Percentiles rank a stretch among this genome's conserved stretches.
phyloP scores from a whole-genome alignment of 2,329 filamentous ascomycete species.

The Zymoseptoria passerinii region DNA sequence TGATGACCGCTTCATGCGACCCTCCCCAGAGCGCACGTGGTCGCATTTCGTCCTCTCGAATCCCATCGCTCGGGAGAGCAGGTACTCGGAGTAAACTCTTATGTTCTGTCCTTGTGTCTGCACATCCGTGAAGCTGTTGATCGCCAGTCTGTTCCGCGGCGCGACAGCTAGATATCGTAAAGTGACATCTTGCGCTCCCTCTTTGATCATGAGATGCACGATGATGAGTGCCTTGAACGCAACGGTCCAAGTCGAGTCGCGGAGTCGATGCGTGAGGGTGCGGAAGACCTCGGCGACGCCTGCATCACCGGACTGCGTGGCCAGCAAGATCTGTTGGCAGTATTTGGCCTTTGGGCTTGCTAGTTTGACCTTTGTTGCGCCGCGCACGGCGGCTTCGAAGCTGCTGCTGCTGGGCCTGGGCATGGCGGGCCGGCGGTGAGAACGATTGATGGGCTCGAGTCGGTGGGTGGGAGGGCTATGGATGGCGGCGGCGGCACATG shows the following conservation, averaged over 20 bases:
- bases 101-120: constrained; percentile 96
- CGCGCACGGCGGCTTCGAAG: constrained; percentile 99
- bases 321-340: constrained; percentile 94
- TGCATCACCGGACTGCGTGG: constrained; percentile 88
- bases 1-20: constrained; percentile 71
- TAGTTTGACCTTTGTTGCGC: constrained; percentile 88
- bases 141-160: constrained; percentile 66
- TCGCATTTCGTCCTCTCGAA: constrained; percentile 80
- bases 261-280: constrained; percentile 75
- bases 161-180: constrained; percentile 75
- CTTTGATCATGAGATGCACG: constrained; percentile 92
- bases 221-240: constrained; percentile 97
- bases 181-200: constrained; percentile 83
- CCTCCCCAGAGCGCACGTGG: constrained; percentile 77
- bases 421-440: constrained; percentile 10
- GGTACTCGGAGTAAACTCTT: constrained; percentile 79
- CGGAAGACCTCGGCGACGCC: constrained; percentile 95
- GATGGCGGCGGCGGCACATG: neutral
- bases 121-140: constrained; percentile 86
- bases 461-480: neutral
- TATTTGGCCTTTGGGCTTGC: constrained; percentile 98
- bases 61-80: constrained; percentile 71
- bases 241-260: constrained; percentile 98
- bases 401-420: constrained; percentile 50
- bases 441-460: constrained; percentile 4